phyloP scores from a whole-genome alignment of 2,329 filamentous ascomycete genomes.

The Fulvia fulva region DNA sequence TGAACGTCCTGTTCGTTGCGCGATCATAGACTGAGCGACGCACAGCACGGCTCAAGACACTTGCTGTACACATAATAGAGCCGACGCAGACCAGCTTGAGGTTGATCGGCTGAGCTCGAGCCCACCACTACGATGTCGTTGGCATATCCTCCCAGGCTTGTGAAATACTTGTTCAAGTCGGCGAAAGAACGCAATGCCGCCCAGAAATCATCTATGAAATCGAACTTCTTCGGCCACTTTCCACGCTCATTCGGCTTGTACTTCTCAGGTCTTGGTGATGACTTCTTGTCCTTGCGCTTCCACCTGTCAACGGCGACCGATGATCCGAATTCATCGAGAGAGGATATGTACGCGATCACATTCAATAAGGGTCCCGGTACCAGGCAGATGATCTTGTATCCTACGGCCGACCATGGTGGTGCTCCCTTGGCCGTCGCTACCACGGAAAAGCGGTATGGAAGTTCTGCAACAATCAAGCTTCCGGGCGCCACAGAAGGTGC shows the following conservation, averaged over 20 bases:
- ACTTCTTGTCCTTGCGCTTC: slow-evolving; percentile 3
- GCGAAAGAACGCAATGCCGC: slow-evolving; percentile 1
- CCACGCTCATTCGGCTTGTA: slow-evolving; percentile 2
- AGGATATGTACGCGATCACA: slow-evolving; percentile 1
- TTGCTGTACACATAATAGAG: no score
- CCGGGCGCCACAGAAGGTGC: not conserved
- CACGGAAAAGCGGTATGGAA: not conserved
- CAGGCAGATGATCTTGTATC: slow-evolving; percentile 2
- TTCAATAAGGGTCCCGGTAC: slow-evolving; percentile 2
- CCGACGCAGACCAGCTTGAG: no score
- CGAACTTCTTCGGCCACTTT: not conserved
- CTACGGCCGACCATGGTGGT: not conserved
- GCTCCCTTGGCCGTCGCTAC: slow-evolving; percentile 1
- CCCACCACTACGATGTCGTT: slow-evolving; percentile 1
- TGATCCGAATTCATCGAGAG: not conserved
- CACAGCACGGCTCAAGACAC: no score
- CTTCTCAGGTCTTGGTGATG: slow-evolving; percentile 1
- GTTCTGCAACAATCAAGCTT: not conserved
- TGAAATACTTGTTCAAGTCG: slow-evolving; percentile 1
- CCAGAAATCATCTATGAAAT: not conserved
- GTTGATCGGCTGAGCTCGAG: no score
- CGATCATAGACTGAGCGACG: not conserved
- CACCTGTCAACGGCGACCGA: not conserved
- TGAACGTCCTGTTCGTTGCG: not conserved
- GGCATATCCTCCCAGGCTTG: slow-evolving; percentile 3